Conservation (phyloP, 1,139 yeast genomes). For the Kluyveromyces sp. region DNA sequence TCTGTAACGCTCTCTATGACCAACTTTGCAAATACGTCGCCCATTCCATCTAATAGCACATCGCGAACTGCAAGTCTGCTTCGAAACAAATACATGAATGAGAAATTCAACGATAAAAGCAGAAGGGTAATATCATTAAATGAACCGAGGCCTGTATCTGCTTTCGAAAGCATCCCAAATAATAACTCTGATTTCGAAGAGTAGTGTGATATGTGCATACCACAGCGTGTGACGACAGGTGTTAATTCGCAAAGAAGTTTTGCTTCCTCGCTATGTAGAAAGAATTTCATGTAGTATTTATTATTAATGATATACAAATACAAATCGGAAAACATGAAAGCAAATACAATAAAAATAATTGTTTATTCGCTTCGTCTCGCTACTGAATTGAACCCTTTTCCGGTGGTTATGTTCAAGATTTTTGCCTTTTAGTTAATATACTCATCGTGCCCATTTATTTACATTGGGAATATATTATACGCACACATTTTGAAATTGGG, state of each 20-base stretch:
- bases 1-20: conserved; percentile 9
- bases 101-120: conserved; percentile 1
- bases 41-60: conserved; percentile 7
- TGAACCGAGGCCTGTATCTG: conserved; percentile 1
- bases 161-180: background rate
- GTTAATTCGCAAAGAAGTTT: background rate
- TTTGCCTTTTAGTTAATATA: no score
- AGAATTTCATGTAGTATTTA: background rate
- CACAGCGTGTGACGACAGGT: background rate
- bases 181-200: conserved; percentile 7
- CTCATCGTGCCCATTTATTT: no score
- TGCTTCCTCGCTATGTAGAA: background rate
- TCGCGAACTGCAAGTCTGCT: conserved; percentile 12
- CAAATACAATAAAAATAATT: no score
- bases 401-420: no score
- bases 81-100: conserved; percentile 9
- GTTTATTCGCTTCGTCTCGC: no score
- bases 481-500: no score
- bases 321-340: no score
- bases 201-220: background rate
- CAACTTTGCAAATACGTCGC: background rate
- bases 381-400: no score
- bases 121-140: conserved; percentile 12
- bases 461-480: no score
- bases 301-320: no score